Evolutionary conservation across 441 rosid species (phyloP), one percentile per base, ranked within the genome.

Genomic region (Geranium incanum): DNA sequence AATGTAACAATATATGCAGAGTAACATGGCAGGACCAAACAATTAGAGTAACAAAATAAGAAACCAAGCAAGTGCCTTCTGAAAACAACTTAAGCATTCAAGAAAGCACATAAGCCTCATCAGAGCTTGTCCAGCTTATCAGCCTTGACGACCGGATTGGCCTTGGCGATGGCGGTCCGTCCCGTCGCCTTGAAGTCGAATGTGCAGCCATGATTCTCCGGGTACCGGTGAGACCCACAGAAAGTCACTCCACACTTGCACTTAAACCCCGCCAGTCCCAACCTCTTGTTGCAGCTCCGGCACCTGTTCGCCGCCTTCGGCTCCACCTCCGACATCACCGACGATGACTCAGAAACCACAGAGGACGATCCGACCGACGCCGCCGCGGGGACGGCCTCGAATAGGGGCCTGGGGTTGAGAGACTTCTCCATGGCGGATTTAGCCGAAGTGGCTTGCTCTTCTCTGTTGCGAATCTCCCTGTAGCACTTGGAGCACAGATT

Each of bases 401-500:
- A 73, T 37, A 78, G 66, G 5, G 21, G 74, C 36, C 78, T 80
- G 69, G 81, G 71, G 67, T 79, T 74, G 4, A 91, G 77, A 0
- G 97, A 87, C 37, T 82, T 89, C 78, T 86, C 76, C 70, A 90
- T 81, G 0, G 85, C 95, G 28, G 91, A 88, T 77, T 84, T 89
- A 0, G 90, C 89, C 1, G 86, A 80, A 0, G 86, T 87, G 0
- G 87, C 83, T 21, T 78, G 92, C 60, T 88, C 90, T 72, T 93
- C 96, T 43, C 71, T 43, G 1, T 75, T 81, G 0, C 91, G 85
- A 4, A 87, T 23, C 66, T 85, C 87, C 21, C 83, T 77, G 84
- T 87, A 88, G 77, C 98, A 93, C 86, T 87, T 89, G 50, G 98
- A 93, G 76, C 97, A 93, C 36, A 93, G 92, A 75, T 86, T 84